Evolutionary conservation across 768 basidiomycete genomes (phyloP).

Genomic region (Serendipita vermifera): DNA sequence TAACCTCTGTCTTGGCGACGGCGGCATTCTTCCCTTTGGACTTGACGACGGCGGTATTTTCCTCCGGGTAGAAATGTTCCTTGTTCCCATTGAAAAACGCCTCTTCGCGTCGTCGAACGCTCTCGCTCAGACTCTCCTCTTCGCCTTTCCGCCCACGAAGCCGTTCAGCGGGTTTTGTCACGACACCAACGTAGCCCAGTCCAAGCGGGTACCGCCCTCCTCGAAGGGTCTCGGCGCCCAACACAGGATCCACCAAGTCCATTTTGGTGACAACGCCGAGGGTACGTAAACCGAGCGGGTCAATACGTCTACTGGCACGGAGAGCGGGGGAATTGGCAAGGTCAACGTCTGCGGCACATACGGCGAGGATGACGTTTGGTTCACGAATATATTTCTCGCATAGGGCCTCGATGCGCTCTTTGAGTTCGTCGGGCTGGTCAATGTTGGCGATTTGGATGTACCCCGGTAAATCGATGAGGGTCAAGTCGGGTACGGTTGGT

Average conservation of each 20-base stretch:
- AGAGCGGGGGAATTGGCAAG: constrained; percentile 95
- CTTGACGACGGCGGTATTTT: not conserved
- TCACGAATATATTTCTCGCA: constrained; percentile 98
- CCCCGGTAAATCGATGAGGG: constrained; percentile 92
- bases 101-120: constrained; percentile 42
- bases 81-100: constrained; percentile 55
- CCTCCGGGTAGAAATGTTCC: constrained; percentile 35
- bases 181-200: constrained; percentile 93
- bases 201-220: constrained; percentile 96
- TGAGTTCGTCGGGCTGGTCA: constrained; percentile 90
- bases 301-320: constrained; percentile 83
- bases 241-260: constrained; percentile 83
- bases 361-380: constrained; percentile 98
- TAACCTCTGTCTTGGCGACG: constrained; percentile 47
- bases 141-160: constrained; percentile 24
- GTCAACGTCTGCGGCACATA: constrained; percentile 97
- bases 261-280: constrained; percentile 99
- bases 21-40: too few species aligned
- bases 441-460: constrained; percentile 91
- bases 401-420: constrained; percentile 76
- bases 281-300: constrained; percentile 87
- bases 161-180: constrained; percentile 64
- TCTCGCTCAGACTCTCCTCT: constrained; percentile 26
- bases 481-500: constrained; percentile 90
- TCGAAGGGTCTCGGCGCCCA: constrained; percentile 65